phyloP scores from a whole-genome alignment of 106 monocot genomes.

The Posidonia australis region DNA sequence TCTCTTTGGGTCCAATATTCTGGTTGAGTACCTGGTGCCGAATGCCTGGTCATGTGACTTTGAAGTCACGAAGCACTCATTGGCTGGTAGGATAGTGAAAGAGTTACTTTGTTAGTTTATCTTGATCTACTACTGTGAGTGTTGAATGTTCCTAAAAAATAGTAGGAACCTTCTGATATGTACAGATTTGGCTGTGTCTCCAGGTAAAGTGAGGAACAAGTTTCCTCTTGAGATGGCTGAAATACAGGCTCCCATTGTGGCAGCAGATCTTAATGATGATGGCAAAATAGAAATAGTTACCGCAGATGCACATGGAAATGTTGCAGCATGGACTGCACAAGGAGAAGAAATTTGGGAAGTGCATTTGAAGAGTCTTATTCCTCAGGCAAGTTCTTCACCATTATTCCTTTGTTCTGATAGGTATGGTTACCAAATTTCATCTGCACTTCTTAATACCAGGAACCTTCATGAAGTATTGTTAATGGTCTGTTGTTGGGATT shows the following conservation, averaged over 20 bases:
- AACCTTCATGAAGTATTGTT: too few species aligned
- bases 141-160: not conserved
- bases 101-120: too few species aligned
- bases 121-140: not conserved
- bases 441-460: too few species aligned
- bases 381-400: conserved; percentile 48
- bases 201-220: conserved; percentile 69
- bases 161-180: not conserved
- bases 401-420: too few species aligned
- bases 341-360: conserved; percentile 95
- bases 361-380: conserved; percentile 92
- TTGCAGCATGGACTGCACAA: conserved; percentile 87
- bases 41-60: too few species aligned
- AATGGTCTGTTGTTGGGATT: too few species aligned
- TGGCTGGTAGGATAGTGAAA: too few species aligned
- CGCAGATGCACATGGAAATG: conserved; percentile 85
- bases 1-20: too few species aligned
- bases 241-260: conserved; percentile 76
- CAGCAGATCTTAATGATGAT: conserved; percentile 98
- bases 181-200: conserved; percentile 5
- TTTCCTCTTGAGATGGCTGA: conserved; percentile 99
- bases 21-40: too few species aligned
- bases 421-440: too few species aligned
- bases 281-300: conserved; percentile 97
- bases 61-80: too few species aligned